These are phyloP conservation scores for Plectosphaerella sp. DNA, from an alignment of 2,329 filamentous ascomycete genomes.

Conservation along the genomic window DNA sequence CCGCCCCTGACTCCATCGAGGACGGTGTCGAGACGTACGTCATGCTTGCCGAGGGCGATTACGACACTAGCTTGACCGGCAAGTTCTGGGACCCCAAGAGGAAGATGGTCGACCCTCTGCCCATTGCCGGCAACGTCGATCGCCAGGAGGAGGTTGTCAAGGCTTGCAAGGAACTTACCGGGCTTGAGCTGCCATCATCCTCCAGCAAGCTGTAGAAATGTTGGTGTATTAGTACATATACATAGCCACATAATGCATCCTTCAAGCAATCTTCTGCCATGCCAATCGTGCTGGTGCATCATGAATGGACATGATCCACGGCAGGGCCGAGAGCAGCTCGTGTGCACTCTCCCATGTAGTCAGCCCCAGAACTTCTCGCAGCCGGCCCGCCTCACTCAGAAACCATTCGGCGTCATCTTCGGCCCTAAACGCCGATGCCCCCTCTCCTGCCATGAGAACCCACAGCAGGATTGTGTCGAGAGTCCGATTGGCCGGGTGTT, in stretches of 20 bases:
- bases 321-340: background rate
- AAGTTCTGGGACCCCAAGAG: slow-evolving; percentile 32
- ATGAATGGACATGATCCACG: background rate
- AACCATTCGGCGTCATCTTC: background rate
- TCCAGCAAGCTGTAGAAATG: no score
- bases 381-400: background rate
- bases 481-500: background rate
- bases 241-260: no score
- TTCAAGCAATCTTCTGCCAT: no score
- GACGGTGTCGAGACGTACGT: slow-evolving; percentile 41
- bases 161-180: slow-evolving; percentile 22
- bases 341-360: background rate
- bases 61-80: slow-evolving; percentile 22
- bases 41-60: slow-evolving; percentile 38
- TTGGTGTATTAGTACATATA: no score
- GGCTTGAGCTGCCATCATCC: background rate
- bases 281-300: background rate
- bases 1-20: slow-evolving; percentile 42
- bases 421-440: background rate
- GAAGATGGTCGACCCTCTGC: slow-evolving; percentile 18
- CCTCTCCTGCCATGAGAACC: background rate
- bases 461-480: background rate
- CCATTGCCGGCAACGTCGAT: slow-evolving; percentile 28
- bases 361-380: background rate
- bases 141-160: slow-evolving; percentile 40